A percentile compares a stretch with the other conserved stretches of the same genome.
phyloP scores from a whole-genome alignment of 805 yeast species.

The Kuraishia cidri region DNA sequence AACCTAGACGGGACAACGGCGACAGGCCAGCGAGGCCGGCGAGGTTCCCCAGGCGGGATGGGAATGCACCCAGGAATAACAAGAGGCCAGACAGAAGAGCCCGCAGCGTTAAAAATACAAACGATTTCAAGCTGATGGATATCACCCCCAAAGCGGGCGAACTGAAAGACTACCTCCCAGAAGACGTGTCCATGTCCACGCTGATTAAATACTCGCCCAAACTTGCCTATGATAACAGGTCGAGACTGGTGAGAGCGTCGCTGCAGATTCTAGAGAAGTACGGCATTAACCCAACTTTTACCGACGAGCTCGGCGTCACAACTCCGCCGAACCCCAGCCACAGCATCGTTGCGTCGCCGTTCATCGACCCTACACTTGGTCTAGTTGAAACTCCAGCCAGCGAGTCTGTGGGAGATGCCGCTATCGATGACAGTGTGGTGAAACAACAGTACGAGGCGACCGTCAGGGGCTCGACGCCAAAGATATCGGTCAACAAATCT shows the following conservation, averaged over 20 bases:
- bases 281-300: neutral
- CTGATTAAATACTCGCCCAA: neutral
- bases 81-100: neutral
- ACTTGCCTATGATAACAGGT: slow-evolving; percentile 2
- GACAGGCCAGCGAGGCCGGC: neutral
- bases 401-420: slow-evolving; percentile 4
- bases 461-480: slow-evolving; percentile 3
- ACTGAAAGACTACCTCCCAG: neutral
- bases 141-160: neutral
- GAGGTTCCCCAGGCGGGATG: neutral
- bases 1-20: neutral
- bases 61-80: neutral
- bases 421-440: slow-evolving; percentile 5
- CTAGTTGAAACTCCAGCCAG: slow-evolving; percentile 3
- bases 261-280: neutral
- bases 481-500: slow-evolving; percentile 6
- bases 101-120: neutral
- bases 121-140: neutral
- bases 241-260: slow-evolving; percentile 3
- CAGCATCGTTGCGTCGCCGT: slow-evolving; percentile 1
- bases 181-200: neutral
- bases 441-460: slow-evolving; percentile 5
- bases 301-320: neutral
- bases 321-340: neutral
- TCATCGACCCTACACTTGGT: neutral